A percentile compares a stretch with the other conserved stretches of the same genome.
phyloP scores from a whole-genome alignment of 139 green algal genomes.

The Mesotaenium endlicherianum region DNA sequence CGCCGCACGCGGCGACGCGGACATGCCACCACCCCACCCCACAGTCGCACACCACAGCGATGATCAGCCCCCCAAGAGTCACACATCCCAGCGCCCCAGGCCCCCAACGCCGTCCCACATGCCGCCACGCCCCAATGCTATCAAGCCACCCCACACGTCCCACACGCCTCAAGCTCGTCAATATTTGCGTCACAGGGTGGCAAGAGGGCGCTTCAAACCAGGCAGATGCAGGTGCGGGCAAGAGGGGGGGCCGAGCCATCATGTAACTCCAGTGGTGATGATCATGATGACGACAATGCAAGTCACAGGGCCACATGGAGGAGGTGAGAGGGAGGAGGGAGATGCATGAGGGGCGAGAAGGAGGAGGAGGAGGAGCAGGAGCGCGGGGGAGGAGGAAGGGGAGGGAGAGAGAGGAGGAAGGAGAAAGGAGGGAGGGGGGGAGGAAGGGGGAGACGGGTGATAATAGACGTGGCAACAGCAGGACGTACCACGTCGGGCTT shows the following conservation, averaged over 20 bases:
- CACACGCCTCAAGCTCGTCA: too few species aligned
- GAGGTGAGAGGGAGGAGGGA: background rate
- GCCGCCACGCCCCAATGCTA: background rate
- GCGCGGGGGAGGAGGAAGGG: background rate
- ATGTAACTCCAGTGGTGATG: background rate
- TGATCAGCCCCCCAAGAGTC: too few species aligned
- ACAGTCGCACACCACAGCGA: too few species aligned
- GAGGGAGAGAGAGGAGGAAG: background rate
- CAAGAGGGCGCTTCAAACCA: background rate
- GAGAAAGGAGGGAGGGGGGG: background rate
- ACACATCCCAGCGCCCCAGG: too few species aligned
- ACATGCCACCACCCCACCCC: too few species aligned
- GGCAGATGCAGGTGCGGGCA: background rate
- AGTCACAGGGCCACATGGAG: background rate
- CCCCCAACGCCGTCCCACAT: background rate
- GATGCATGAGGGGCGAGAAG: too few species aligned
- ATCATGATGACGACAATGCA: background rate
- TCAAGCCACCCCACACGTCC: background rate
- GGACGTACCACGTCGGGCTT: conserved; percentile 52
- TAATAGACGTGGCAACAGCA: background rate
- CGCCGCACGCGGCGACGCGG: too few species aligned
- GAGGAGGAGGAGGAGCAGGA: background rate
- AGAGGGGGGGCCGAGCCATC: background rate
- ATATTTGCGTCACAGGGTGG: background rate
- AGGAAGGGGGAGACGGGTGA: background rate